These are phyloP conservation scores for Talaromyces marneffei DNA, from an alignment of 2,329 filamentous ascomycete genomes.

Conservation along the genomic window DNA sequence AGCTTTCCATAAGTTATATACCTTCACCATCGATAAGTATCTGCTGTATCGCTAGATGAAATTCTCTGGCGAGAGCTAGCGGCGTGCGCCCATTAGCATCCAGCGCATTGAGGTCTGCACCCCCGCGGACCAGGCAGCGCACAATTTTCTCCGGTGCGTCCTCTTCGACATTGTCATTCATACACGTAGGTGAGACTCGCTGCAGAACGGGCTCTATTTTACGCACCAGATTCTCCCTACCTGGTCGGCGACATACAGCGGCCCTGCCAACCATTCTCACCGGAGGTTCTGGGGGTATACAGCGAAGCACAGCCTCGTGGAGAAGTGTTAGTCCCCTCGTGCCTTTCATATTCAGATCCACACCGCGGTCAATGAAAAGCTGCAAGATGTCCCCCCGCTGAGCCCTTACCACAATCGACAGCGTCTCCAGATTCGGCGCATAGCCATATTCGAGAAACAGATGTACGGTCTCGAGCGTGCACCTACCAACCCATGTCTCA, in stretches of 20 bases:
- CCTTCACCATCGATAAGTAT: background rate
- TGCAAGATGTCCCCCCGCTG: background rate
- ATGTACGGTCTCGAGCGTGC: too few species aligned
- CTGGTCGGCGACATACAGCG: background rate
- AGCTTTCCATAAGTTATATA: background rate
- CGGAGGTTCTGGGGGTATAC: background rate
- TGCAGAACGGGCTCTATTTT: background rate
- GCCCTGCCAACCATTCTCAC: background rate
- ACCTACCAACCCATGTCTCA: background rate
- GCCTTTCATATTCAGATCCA: background rate
- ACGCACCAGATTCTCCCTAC: background rate
- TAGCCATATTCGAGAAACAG: background rate
- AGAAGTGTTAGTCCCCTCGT: background rate
- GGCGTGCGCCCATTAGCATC: background rate
- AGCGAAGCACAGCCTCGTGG: background rate
- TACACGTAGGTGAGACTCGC: background rate
- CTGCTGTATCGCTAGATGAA: background rate
- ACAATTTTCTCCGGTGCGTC: background rate
- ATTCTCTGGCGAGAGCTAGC: background rate
- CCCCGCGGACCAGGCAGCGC: background rate
- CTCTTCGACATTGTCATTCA: background rate
- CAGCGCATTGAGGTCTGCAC: background rate
- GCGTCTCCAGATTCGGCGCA: background rate
- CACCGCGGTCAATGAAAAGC: background rate
- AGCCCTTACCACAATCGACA: background rate